Evolutionary conservation across 2,329 filamentous ascomycete species (phyloP).

Genomic region (Penicillium sp.): DNA sequence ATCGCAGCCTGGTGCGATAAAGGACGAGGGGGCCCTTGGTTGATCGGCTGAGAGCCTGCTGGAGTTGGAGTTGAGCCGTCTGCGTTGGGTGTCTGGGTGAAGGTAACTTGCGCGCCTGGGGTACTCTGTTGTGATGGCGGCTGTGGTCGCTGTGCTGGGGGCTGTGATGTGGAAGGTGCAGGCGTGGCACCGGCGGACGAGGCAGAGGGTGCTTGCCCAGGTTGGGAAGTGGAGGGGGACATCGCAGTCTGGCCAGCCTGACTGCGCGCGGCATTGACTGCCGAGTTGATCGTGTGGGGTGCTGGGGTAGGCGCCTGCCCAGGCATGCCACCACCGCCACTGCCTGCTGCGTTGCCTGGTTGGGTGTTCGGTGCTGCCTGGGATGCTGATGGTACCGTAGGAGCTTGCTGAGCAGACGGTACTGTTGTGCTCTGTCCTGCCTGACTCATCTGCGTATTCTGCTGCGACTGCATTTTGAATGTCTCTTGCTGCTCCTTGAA

Average conservation of each 20-base stretch:
- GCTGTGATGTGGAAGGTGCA: constrained; percentile 22
- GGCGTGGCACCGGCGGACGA: constrained; percentile 29
- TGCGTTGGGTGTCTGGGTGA: constrained; percentile 31
- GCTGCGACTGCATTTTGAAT: constrained; percentile 40
- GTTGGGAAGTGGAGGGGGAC: constrained; percentile 37
- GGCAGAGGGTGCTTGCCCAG: constrained; percentile 31
- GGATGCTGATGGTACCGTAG: constrained; percentile 19
- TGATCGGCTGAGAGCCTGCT: constrained; percentile 29
- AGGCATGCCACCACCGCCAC: constrained; percentile 29
- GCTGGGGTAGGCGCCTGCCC: constrained; percentile 38
- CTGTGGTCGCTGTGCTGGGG: constrained; percentile 28
- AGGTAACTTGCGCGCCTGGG: constrained; percentile 28
- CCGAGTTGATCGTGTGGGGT: constrained; percentile 50
- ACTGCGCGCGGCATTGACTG: constrained; percentile 45
- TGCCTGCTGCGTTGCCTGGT: constrained; percentile 18
- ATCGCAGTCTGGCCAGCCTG: constrained; percentile 39
- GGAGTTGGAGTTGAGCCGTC: constrained; percentile 35
- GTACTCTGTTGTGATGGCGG: constrained; percentile 31
- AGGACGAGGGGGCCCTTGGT: constrained; percentile 41
- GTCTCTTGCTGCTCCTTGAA: constrained; percentile 50
- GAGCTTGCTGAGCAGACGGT: constrained; percentile 19
- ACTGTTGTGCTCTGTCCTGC: constrained; percentile 18
- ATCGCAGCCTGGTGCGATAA: constrained; percentile 48
- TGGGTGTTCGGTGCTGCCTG: constrained; percentile 21
- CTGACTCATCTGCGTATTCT: constrained; percentile 28